These are phyloP conservation scores for Ascochyta fabae DNA, from an alignment of 2,329 filamentous ascomycete genomes.

Conservation along the genomic window DNA sequence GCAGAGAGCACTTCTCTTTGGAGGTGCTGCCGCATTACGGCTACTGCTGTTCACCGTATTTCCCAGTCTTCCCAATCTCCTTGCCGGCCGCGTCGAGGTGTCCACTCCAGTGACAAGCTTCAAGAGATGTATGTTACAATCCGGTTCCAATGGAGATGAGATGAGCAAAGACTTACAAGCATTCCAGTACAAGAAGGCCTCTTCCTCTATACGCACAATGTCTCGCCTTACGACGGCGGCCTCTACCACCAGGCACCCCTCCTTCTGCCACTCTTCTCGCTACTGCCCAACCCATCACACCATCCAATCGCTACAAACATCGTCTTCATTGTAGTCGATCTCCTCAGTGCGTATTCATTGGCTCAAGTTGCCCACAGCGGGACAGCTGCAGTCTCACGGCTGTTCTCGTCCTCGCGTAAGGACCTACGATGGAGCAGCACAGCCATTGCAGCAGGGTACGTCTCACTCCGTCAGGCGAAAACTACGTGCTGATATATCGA, in stretches of 20 bases:
- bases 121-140: slow-evolving; percentile 74
- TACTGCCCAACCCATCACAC: slow-evolving; percentile 73
- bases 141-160: neutral
- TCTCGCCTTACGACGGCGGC: slow-evolving; percentile 96
- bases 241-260: slow-evolving; percentile 80
- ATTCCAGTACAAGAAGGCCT: slow-evolving; percentile 87
- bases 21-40: slow-evolving; percentile 77
- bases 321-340: slow-evolving; percentile 80
- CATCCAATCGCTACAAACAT: slow-evolving; percentile 78
- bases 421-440: slow-evolving; percentile 75
- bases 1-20: slow-evolving; percentile 72
- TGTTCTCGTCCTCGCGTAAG: slow-evolving; percentile 80
- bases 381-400: slow-evolving; percentile 73
- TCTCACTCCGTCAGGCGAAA: neutral
- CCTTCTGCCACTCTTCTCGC: slow-evolving; percentile 86
- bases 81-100: slow-evolving; percentile 92
- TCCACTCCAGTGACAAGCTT: slow-evolving; percentile 98
- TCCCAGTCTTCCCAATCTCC: slow-evolving; percentile 80
- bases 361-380: slow-evolving; percentile 80
- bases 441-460: slow-evolving; percentile 78
- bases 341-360: slow-evolving; percentile 81
- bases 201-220: slow-evolving; percentile 94
- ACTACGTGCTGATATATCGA: slow-evolving; percentile 23
- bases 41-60: slow-evolving; percentile 81
- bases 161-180: slow-evolving; percentile 11